Evolutionary conservation across 1,284 basidiomycete species (phyloP), one percentile per base, ranked within the genome.

Genomic region (Pseudozyma thailandica): DNA sequence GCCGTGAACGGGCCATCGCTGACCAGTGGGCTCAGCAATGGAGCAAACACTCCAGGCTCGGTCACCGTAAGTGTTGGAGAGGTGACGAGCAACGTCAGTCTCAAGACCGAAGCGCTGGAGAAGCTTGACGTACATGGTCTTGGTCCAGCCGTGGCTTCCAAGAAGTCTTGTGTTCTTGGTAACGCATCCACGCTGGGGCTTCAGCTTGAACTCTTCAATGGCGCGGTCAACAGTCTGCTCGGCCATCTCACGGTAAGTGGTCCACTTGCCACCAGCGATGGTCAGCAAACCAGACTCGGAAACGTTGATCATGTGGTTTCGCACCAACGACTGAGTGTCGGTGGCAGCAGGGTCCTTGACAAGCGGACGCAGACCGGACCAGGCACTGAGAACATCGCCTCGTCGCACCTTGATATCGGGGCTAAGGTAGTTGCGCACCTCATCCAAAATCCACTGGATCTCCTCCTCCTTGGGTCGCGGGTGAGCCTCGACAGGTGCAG

Each of bases 251-350:
- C 81, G 77, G 84, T 98, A 98, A 27, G 95, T 98, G 51, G 95
- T 98, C 95, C 95, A 98, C 85, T 98, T 98, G 6, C 95, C 95
- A 44, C 95, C 95, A 7, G 93, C 93, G 77, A 98, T 95, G 18
- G 94, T 98, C 62, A 98, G 84, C 72, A 98, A 85, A 20, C 94
- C 94, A 68, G 89, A 89, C 28, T 88, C 87, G 50, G 88, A 88
- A 38, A 94, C 89, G 83, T 94, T 88, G 79, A 97, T 92, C 88
- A 98, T 90, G 85, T 98, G 95, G 84, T 92, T 97, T 78, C 95
- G 86, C 37, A 98, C 95, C 54, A 98, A 86, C 3, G 90, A 91
- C 85, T 95, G 89, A 28, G 94, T 97, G 82, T 88, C 85, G 82
- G 89, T 90, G 27, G 90, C 90, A 50, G 85, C 87, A 1, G 94